Conservation (phyloP, 805 yeast species). For the Brettanomyces sp. region DNA sequence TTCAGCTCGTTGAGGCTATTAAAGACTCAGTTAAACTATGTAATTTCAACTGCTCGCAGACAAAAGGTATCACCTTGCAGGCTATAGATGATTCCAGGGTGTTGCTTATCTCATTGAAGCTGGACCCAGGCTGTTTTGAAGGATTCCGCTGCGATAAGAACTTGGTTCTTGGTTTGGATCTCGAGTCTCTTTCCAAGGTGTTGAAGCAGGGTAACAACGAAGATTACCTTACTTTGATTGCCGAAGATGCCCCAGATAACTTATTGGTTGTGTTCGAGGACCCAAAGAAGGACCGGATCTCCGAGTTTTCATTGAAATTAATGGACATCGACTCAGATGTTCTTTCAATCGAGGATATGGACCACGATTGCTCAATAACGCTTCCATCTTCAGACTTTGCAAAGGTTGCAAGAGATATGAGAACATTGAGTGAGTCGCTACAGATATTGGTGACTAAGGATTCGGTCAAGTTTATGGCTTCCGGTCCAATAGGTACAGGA, state of each 20-base stretch:
- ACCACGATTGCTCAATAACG: constrained; percentile 74
- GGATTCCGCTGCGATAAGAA: constrained; percentile 95
- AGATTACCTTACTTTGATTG: constrained; percentile 79
- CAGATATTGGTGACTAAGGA: constrained; percentile 84
- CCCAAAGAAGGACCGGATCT: constrained; percentile 78
- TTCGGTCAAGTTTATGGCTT: constrained; percentile 79
- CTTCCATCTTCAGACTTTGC: constrained; percentile 87
- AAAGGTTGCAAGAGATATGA: constrained; percentile 81
- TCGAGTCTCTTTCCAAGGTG: constrained; percentile 79
- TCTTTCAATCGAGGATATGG: constrained; percentile 88
- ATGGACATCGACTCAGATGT: constrained; percentile 97
- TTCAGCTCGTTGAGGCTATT: constrained; percentile 75
- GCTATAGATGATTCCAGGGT: constrained; percentile 98
- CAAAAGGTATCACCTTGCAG: constrained; percentile 82
- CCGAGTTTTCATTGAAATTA: constrained; percentile 83
- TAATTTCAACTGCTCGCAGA: constrained; percentile 93
- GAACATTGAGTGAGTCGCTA: constrained; percentile 78
- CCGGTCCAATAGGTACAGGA: constrained; percentile 89
- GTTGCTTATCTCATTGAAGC: constrained; percentile 74
- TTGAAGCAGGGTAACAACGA: constrained; percentile 86
- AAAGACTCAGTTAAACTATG: constrained; percentile 92
- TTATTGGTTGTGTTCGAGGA: constrained; percentile 84
- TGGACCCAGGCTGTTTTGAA: constrained; percentile 81
- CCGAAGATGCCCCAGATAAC: constrained; percentile 67
- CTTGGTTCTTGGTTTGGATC: constrained; percentile 83